These are phyloP conservation scores for Hyphodiscus sp. DNA, from an alignment of 2,329 filamentous ascomycete genomes.

Conservation along the genomic window DNA sequence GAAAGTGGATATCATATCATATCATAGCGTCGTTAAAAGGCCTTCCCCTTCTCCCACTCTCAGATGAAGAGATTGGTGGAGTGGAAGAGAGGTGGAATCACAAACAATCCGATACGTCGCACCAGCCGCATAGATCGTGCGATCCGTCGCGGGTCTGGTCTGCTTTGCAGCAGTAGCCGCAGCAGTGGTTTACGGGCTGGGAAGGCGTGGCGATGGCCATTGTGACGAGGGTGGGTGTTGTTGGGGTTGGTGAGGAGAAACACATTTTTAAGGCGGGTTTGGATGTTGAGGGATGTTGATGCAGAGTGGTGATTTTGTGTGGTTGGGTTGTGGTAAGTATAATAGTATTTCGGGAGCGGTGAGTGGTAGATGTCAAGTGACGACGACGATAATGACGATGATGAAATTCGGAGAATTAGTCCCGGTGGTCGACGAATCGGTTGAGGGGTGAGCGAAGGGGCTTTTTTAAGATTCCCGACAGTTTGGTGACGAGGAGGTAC, in stretches of 20 bases:
- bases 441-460: too few species aligned
- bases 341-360: too few species aligned
- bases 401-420: too few species aligned
- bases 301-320: too few species aligned
- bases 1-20: background rate
- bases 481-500: too few species aligned
- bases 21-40: background rate
- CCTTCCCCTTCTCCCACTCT: background rate
- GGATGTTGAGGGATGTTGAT: background rate
- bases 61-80: background rate
- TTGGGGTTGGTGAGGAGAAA: background rate
- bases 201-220: conserved; percentile 40
- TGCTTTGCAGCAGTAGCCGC: conserved; percentile 45
- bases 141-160: conserved; percentile 38
- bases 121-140: conserved; percentile 45
- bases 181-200: conserved; percentile 44
- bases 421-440: too few species aligned
- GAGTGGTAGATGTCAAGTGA: too few species aligned
- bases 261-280: background rate
- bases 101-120: conserved; percentile 32
- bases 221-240: background rate
- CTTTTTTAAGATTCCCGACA: too few species aligned
- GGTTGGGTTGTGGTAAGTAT: too few species aligned
- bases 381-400: too few species aligned
- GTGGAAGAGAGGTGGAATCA: background rate